Base-by-base conservation (phyloP, 2,329 filamentous ascomycete species). In the Akanthomyces muscarius region DNA sequence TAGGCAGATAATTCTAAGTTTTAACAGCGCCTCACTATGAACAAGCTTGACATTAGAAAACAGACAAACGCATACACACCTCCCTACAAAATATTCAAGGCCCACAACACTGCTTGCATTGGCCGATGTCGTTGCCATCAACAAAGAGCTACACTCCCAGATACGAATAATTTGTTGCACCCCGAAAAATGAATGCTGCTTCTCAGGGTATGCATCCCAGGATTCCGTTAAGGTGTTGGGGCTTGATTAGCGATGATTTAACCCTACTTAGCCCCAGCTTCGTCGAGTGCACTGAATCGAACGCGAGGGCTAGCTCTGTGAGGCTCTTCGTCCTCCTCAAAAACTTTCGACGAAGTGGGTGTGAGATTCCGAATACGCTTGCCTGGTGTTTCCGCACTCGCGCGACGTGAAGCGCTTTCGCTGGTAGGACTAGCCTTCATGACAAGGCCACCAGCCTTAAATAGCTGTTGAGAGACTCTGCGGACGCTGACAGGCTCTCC, bases 351-450 rank as follows among this genome's bases (percentile, higher is more conserved):
- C 42, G 80, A 78, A 3, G 74, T 74, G 8, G 80, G 78, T 0
- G 81, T 82, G 55, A 81, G 80, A 57, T 78, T 74, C 14, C 80
- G 76, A 62, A 72, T 70, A 41, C 83, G 77, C 68, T 83, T 85
- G 45, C 68, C 67, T n/a, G 75, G 72, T 47, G 75, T 78, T 11
- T 78, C 77, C 18, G 36, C 36, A 36, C 57, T 5, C 18, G 65
- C 65, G 57, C 60, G 30, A 36, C 65, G 11, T 52, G 63, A 66
- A 48, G 66, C 65, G 45, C 65, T 70, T 65, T 67, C 41, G 65
- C 66, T 50, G 57, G 60, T 50, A 60, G 55, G 64, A 30, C 63
- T 63, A 47, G 64, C 51, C 10, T 64, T 66, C 13, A 68, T 42
- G 63, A 63, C 69, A 8, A 63, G 52, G 42, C 68, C 66, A 11